These are phyloP conservation scores for Tolypocladium nubicola DNA, from an alignment of 2,329 filamentous ascomycete genomes.

Conservation along the genomic window DNA sequence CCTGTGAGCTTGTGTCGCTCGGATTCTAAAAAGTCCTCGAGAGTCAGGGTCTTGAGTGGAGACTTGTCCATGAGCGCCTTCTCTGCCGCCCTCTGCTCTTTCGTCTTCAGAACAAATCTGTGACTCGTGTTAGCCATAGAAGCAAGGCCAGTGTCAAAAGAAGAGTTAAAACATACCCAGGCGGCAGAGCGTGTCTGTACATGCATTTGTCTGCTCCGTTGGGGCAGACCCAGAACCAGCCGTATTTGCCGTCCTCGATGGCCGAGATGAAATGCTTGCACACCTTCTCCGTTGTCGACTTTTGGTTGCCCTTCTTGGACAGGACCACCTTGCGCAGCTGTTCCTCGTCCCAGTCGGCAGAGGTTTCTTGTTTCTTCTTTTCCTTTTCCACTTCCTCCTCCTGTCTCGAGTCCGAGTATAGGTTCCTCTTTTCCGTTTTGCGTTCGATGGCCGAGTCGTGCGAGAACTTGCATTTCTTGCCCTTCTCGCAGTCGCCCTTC, in stretches of 20 bases:
- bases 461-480: slow-evolving; percentile 94
- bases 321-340: slow-evolving; percentile 83
- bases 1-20: slow-evolving; percentile 93
- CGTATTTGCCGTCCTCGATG: slow-evolving; percentile 97
- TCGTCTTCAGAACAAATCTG: slow-evolving; percentile 94
- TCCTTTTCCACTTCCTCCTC: slow-evolving; percentile 59
- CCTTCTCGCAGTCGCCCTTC: slow-evolving; percentile 95
- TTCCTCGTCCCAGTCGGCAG: slow-evolving; percentile 96
- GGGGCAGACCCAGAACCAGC: slow-evolving; percentile 98
- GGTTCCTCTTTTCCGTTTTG: slow-evolving; percentile 82
- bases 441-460: slow-evolving; percentile 84
- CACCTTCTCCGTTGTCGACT: slow-evolving; percentile 92
- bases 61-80: slow-evolving; percentile 95
- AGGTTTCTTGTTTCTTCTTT: slow-evolving; percentile 81
- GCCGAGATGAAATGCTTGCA: slow-evolving; percentile 98
- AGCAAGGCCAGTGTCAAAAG: neutral
- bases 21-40: slow-evolving; percentile 95
- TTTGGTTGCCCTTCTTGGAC: slow-evolving; percentile 95
- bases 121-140: slow-evolving; percentile 11
- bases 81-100: slow-evolving; percentile 89
- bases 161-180: slow-evolving; percentile 57
- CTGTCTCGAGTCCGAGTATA: slow-evolving; percentile 77
- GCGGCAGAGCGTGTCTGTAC: slow-evolving; percentile 92
- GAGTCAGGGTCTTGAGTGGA: slow-evolving; percentile 82
- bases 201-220: slow-evolving; percentile 97